Base-by-base conservation (phyloP, 805 yeast species). In the Brettanomyces naardenensis region DNA sequence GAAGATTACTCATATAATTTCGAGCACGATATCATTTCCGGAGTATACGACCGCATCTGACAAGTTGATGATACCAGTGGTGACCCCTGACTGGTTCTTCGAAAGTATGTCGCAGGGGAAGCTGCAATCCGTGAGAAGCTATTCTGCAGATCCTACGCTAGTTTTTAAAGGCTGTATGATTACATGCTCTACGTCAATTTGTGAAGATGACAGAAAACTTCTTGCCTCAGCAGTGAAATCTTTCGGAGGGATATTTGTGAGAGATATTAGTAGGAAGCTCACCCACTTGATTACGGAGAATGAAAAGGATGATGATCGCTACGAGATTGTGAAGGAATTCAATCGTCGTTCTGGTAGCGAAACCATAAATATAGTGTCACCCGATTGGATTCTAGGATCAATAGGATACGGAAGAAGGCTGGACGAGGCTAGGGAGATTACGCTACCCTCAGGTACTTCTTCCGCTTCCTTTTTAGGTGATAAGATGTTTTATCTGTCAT, bases 231-330 rank as follows among this genome's bases (percentile, higher is more conserved):
- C 82, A 0, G 80, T 80, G 3, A 59, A 72, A 17, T 78, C 84
- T 1, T 68, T 84, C 42, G 97, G 97, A 2, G 97, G 95, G 3
- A 19, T 33, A 17, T 77, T 66, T 50, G 62, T 75, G 29, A 81
- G 80, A 42, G 63, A 64, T 9, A 62, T 89, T 22, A 78, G 86
- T 6, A 71, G 71, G 37, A 73, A 71, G 45, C 84, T 95, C 1
- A 85, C 96, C 0, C 97, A 90, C 64, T 66, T 87, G 26, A 63
- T 90, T 17, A 73, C 90, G 0, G 52, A 58, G 4, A 74, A 73
- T 44, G 52, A 61, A 26, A 56, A 72, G 3, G 73, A 75, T 38
- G 83, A 76, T 37, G 76, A 76, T 41, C 11, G 9, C 9, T 72
- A 48, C 23, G 44, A 43, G 28, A 37, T 56, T 34, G 51, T 56